phyloP scores from a whole-genome alignment of 306 rosid species.

The Abrus precatorius region DNA sequence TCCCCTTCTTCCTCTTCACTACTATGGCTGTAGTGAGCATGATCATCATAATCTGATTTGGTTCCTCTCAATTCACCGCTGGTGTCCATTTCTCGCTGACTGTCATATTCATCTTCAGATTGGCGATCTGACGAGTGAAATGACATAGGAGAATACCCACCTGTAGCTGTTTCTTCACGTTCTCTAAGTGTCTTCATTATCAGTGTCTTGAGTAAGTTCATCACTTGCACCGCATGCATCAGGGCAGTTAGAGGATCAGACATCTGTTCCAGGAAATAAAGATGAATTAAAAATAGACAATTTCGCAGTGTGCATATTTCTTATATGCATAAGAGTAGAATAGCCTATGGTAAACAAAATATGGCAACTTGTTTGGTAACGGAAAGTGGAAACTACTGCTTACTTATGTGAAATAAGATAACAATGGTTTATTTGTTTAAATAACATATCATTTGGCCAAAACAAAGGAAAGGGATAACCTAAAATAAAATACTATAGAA shows the following conservation, averaged over 20 bases:
- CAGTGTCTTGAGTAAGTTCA: constrained; percentile 93
- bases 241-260: constrained; percentile 98
- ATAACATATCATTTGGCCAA: not conserved
- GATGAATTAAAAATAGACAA: constrained; percentile 25
- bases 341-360: not conserved
- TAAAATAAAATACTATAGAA: not conserved
- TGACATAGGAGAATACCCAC: constrained; percentile 82
- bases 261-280: constrained; percentile 69
- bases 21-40: constrained; percentile 56
- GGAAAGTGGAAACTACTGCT: not conserved
- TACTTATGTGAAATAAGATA: not conserved
- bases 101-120: constrained; percentile 72
- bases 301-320: not conserved
- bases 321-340: not conserved
- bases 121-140: constrained; percentile 68
- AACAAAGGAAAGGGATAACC: not conserved
- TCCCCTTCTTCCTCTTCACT: constrained; percentile 67
- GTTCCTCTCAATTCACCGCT: constrained; percentile 66
- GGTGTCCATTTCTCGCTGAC: constrained; percentile 78
- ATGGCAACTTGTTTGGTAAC: constrained; percentile 23
- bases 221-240: constrained; percentile 99
- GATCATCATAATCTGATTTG: constrained; percentile 60
- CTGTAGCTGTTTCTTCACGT: constrained; percentile 72
- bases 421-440: not conserved
- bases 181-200: constrained; percentile 81